Base-by-base conservation (phyloP, 176 grass and related monocot genomes). In the Puya raimondii region DNA sequence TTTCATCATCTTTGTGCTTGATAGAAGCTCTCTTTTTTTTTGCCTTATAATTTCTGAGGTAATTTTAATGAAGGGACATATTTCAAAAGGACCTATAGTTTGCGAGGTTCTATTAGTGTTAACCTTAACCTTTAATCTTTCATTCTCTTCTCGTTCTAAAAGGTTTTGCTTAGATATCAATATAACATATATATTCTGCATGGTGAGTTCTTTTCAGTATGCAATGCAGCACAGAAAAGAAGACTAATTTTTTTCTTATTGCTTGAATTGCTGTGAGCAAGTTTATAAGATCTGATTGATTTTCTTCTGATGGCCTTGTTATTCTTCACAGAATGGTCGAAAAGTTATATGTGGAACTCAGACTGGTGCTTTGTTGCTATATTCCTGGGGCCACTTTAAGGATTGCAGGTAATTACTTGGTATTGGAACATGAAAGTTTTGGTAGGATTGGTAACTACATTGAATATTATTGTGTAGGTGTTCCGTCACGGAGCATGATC, bases 311-410 rank as follows among this genome's bases (percentile, higher is more conserved):
- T 70, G 66, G 13, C 33, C 15, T 64, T 66, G 5, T 76, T 71
- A 65, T 54, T 76, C 13, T 77, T 11, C 42, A 49, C 52, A 80
- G 69, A 77, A 77, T 77, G 80, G 85, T 26, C 64, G 49, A 79
- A 97, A 92, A 65, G 80, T 92, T 76, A 81, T 97, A 65, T 97
- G 89, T 80, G 89, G 89, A 82, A 97, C 93, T 75, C 77, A 88
- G 56, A 90, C 80, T 67, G 93, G 94, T 77, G 77, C 93, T 25
- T 71, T 97, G 48, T 64, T 92, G 72, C 69, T 97, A 15, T 92
- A 97, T 78, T 92, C 89, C 14, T 97, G 93, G 93, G 93, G 93
- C 65, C 67, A 90, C 81, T 97, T 97, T 75, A 89, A 97, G 53
- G 93, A 97, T 79, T 97, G 89, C 93, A 90, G 93, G 93, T 97